phyloP scores from a whole-genome alignment of 805 yeast genomes.

The Candida maesae region DNA sequence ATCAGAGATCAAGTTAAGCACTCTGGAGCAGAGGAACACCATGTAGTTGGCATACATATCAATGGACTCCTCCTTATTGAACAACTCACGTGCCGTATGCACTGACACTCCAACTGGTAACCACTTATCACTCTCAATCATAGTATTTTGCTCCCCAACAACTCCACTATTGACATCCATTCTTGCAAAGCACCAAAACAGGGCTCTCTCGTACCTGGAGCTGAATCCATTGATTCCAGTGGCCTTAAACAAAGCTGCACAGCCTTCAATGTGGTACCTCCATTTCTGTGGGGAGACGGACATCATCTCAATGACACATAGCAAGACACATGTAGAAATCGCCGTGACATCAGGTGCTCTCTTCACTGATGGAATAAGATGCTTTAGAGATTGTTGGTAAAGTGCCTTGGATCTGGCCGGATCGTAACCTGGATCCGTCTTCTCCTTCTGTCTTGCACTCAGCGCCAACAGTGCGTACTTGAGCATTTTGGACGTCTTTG shows the following conservation, averaged over 20 bases:
- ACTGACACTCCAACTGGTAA: constrained; percentile 27
- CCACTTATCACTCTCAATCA: constrained; percentile 35
- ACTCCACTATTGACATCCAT: constrained; percentile 38
- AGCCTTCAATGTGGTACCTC: constrained; percentile 38
- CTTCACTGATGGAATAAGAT: constrained; percentile 34
- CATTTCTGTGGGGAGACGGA: constrained; percentile 36
- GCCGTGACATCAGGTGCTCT: constrained; percentile 27
- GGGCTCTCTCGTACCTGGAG: constrained; percentile 32
- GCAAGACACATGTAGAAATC: constrained; percentile 37
- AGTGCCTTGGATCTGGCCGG: constrained; percentile 27
- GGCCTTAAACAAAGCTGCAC: constrained; percentile 35
- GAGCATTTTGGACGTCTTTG: constrained; percentile 35
- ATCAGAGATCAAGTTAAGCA: constrained; percentile 32
- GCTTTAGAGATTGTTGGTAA: constrained; percentile 33
- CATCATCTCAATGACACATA: constrained; percentile 42
- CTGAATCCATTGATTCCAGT: constrained; percentile 37
- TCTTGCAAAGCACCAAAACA: constrained; percentile 43
- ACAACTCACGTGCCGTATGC: constrained; percentile 25
- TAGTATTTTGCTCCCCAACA: constrained; percentile 35
- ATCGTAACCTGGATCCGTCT: constrained; percentile 25
- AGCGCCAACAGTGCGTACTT: constrained; percentile 31
- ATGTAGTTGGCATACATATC: constrained; percentile 40
- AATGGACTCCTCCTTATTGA: constrained; percentile 24
- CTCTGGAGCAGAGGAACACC: constrained; percentile 36
- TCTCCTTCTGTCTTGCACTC: constrained; percentile 33